Evolutionary conservation across 345 rosid genomes (phyloP).

Genomic region (Turnera subulata): DNA sequence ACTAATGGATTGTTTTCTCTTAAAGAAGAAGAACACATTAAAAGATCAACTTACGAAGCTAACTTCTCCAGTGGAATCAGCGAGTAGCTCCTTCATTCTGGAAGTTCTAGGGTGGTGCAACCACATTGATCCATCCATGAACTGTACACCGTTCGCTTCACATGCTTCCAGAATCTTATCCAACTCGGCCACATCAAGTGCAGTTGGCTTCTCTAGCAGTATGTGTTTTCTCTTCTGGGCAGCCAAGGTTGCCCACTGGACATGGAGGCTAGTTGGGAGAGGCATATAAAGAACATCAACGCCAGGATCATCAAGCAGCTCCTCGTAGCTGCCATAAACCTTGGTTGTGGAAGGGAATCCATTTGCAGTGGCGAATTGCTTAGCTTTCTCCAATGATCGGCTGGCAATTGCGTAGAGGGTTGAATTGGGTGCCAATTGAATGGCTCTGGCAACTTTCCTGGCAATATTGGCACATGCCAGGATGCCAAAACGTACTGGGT

Average conservation of each 20-base stretch:
- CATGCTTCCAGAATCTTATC: slow-evolving; percentile 54
- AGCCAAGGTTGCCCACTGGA: slow-evolving; percentile 52
- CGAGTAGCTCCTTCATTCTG: slow-evolving; percentile 42
- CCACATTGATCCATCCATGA: slow-evolving; percentile 81
- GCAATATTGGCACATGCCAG: slow-evolving; percentile 57
- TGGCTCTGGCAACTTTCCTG: slow-evolving; percentile 52
- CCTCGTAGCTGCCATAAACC: slow-evolving; percentile 56
- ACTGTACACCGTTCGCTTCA: slow-evolving; percentile 57
- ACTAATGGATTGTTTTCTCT: too few relatives aligned
- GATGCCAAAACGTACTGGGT: slow-evolving; percentile 49
- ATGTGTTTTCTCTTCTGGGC: slow-evolving; percentile 51
- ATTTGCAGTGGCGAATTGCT: slow-evolving; percentile 39
- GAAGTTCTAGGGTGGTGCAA: slow-evolving; percentile 64
- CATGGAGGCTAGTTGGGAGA: slow-evolving; percentile 48
- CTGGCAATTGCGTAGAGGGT: slow-evolving; percentile 48
- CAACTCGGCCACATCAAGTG: slow-evolving; percentile 47
- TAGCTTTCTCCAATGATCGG: slow-evolving; percentile 54
- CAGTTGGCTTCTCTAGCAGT: slow-evolving; percentile 64
- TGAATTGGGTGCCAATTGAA: slow-evolving; percentile 42
- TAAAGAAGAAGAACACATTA: background rate
- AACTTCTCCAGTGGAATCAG: slow-evolving; percentile 44
- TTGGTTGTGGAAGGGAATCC: slow-evolving; percentile 24
- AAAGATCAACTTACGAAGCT: slow-evolving; percentile 14
- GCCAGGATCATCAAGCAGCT: slow-evolving; percentile 40
- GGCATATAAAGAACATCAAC: slow-evolving; percentile 66